These are phyloP conservation scores for Melocanna baccifera DNA, from an alignment of 176 grass and related monocot genomes.

Conservation along the genomic window DNA sequence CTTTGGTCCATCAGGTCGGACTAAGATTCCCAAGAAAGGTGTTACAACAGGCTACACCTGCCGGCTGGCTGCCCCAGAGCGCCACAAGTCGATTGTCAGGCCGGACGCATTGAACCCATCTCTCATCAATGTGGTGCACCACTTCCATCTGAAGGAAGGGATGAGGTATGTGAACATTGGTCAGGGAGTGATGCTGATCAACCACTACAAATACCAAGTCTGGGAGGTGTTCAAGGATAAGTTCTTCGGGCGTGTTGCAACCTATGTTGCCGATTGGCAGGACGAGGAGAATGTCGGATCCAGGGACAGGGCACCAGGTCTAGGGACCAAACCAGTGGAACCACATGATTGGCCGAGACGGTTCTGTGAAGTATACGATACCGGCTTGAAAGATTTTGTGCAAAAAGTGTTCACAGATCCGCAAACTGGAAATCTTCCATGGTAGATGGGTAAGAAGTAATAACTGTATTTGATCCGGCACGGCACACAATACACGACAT, in stretches of 20 bases:
- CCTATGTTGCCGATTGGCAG: constrained; percentile 94
- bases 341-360: constrained; percentile 73
- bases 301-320: constrained; percentile 83
- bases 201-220: constrained; percentile 97
- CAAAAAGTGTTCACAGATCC: constrained; percentile 41
- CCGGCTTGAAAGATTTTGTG: constrained; percentile 76
- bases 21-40: constrained; percentile 55
- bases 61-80: constrained; percentile 61
- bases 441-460: constrained; percentile 45
- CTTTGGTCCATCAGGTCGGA: constrained; percentile 88
- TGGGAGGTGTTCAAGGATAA: constrained; percentile 99
- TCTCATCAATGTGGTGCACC: constrained; percentile 91
- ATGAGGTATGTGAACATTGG: constrained; percentile 74
- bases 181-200: constrained; percentile 80
- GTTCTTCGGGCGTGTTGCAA: constrained; percentile 76
- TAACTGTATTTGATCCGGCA: constrained; percentile 32
- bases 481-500: background rate
- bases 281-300: constrained; percentile 91
- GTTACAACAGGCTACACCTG: constrained; percentile 76
- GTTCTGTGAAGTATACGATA: constrained; percentile 94
- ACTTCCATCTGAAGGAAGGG: constrained; percentile 92
- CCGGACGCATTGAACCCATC: constrained; percentile 72
- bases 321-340: constrained; percentile 88
- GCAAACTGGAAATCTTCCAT: constrained; percentile 67
- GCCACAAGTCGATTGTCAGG: constrained; percentile 89